Evolutionary conservation across 225 moss, liverwort and hornwort genomes (phyloP), one percentile per base, ranked within the genome.

Genomic region (Physcomitrellopsis africana): DNA sequence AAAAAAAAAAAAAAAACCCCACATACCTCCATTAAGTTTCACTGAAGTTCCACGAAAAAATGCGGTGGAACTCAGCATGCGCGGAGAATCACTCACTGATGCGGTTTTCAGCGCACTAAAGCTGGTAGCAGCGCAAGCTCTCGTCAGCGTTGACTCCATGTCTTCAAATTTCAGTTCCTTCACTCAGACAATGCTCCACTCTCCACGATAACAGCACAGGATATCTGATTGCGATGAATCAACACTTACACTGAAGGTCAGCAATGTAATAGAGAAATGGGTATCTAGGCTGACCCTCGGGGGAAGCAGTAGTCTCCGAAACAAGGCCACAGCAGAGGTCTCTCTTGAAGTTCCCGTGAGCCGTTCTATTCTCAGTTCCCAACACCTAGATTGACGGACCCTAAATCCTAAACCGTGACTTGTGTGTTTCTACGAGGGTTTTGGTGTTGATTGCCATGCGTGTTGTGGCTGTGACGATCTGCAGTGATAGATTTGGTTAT

Each of bases 11-110:
- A 60, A 11, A 11, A 19, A 48, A 62, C 5, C 29, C 23, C 23
- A 54, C 65, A 67, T 1, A 81, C 81, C 79, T 76, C 69, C 57
- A 27, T 60, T 46, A 16, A 23, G 62, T 5, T 51, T 75, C 12
- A 70, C 42, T 8, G 73, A 17, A 2, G 57, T 62, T 41, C 86
- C 83, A 61, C 76, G 61, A 46, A 83, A 81, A 32, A 57, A 63
- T 29, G 62, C 56, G 20, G 44, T 60, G 17, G 73, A 79, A 27
- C 66, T 69, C 32, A 81, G 65, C 7, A 45, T 11, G 44, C 42
- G 69, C 11, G 42, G 24, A 16, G 51, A 53, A 41, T 69, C 51
- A 13, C 58, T 55, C 11, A 58, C 11, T 8, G 51, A 47, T 17
- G 73, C 23, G 14, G 10, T 2, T 24, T 44, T 27, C 47, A 72